These are phyloP conservation scores for Penicillium pulvis DNA, from an alignment of 495 filamentous ascomycete species.

Conservation along the genomic window DNA sequence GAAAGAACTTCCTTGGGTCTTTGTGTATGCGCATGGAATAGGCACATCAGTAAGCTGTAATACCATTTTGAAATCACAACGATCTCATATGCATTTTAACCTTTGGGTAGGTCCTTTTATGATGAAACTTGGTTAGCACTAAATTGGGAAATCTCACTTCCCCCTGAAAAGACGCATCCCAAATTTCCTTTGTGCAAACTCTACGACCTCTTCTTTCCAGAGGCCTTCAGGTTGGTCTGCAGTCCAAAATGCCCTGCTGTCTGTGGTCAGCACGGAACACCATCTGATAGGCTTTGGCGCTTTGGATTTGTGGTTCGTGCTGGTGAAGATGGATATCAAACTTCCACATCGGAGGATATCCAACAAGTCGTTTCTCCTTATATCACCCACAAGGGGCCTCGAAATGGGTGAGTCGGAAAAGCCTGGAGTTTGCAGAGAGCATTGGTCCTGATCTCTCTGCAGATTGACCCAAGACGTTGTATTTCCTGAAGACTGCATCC, in stretches of 20 bases:
- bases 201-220: constrained; percentile 54
- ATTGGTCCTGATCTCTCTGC: background rate
- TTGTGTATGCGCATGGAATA: constrained; percentile 44
- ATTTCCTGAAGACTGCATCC: constrained; percentile 52
- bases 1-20: constrained; percentile 52
- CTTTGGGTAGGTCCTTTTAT: constrained; percentile 34
- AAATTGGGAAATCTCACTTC: constrained; percentile 48
- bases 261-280: constrained; percentile 49
- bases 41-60: constrained; percentile 24
- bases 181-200: constrained; percentile 50
- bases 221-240: constrained; percentile 48
- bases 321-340: constrained; percentile 34
- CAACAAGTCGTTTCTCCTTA: constrained; percentile 35
- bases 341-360: constrained; percentile 28
- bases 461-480: constrained; percentile 34
- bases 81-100: background rate
- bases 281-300: constrained; percentile 46
- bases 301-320: constrained; percentile 47
- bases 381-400: constrained; percentile 33
- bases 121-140: constrained; percentile 56
- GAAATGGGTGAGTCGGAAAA: constrained; percentile 31
- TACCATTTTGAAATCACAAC: background rate
- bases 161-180: constrained; percentile 50
- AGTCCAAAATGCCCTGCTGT: constrained; percentile 46
- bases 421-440: background rate